Evolutionary conservation across 2,329 filamentous ascomycete genomes (phyloP), one percentile per base, ranked within the genome.

Genomic region (Rutstroemia sp.): DNA sequence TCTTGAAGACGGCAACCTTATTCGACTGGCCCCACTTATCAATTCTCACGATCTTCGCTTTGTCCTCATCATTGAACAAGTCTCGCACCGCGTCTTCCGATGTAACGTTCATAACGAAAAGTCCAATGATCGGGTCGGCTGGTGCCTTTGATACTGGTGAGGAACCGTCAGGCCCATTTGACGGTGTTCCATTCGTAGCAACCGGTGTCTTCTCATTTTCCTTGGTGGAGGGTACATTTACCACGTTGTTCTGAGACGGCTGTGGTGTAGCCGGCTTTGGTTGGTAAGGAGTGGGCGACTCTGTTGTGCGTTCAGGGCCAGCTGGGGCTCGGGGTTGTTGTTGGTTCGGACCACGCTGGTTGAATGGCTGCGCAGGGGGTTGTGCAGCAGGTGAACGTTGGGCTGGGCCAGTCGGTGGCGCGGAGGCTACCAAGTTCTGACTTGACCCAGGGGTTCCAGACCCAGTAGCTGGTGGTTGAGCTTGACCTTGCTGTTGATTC

Each of bases 101-200:
- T 65, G 85, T 88, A 21, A 92, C 84, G 67, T 92, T 92, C 75
- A 88, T 89, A 59, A 99, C 85, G 72, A 96, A 99, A 19, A 99
- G 81, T 49, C 89, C 92, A 66, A 90, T 86, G 64, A 87, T 89
- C 63, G 81, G 83, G 67, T 90, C 81, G 67, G 75, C 80, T 17
- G 79, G 73, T 38, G 74, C 80, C 69, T 88, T 86, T 27, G 79
- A 74, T 6, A 80, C 79, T 16, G 82, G 79, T 2, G 82, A 82
- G n/a, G 78, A 72, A 2, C 75, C 72, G 12, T 79, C 73, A 44
- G 78, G 70, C 12, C 73, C 75, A 57, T 78, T 76, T 5, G 75
- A 70, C 16, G 61, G 55, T 14, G 78, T 77, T 57, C 82, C 81
- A 58, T 84, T 84, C 4, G 78, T 69, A 16, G 74, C 62, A 25